Percentiles rank a stretch among this genome's conserved stretches.
These are phyloP conservation scores for Cladosporium phlei DNA, from an alignment of 2,329 filamentous ascomycete genomes.

Conservation along the genomic window DNA sequence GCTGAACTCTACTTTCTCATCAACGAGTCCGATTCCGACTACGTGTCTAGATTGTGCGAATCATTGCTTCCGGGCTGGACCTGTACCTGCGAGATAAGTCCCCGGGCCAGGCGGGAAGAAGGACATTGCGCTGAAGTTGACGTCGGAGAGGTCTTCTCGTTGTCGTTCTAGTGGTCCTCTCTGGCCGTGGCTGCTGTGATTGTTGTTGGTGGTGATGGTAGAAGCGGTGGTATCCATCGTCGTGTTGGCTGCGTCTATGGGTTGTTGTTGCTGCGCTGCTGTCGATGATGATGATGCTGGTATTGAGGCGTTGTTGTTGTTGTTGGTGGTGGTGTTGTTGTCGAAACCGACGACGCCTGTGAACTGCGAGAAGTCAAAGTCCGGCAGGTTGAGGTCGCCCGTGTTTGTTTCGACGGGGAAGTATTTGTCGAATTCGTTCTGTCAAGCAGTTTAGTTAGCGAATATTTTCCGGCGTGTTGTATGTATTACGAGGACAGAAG, in stretches of 20 bases:
- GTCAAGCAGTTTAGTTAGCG: no score
- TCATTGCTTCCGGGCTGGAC: no score
- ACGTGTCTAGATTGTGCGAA: no score
- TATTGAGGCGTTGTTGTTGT: not conserved
- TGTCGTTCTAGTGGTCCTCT: not conserved
- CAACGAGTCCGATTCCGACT: no score
- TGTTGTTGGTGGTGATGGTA: not conserved
- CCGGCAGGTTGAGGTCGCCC: constrained; percentile 30
- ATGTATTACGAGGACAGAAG: no score
- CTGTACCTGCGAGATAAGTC: no score
- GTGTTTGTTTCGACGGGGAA: constrained; percentile 36
- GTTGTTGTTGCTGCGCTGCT: not conserved
- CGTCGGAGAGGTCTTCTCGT: not conserved
- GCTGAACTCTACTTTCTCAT: no score
- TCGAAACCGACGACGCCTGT: constrained; percentile 17
- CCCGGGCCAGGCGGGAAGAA: no score
- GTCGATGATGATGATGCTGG: not conserved
- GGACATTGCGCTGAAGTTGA: not conserved
- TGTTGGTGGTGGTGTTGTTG: not conserved
- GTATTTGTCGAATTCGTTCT: constrained; percentile 46
- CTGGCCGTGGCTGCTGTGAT: not conserved
- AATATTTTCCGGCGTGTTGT: no score
- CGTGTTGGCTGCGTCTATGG: not conserved
- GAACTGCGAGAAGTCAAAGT: constrained; percentile 33
- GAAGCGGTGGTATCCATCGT: no score